phyloP scores from a whole-genome alignment of 176 grass and related monocot genomes.

The Raddia guianensis region DNA sequence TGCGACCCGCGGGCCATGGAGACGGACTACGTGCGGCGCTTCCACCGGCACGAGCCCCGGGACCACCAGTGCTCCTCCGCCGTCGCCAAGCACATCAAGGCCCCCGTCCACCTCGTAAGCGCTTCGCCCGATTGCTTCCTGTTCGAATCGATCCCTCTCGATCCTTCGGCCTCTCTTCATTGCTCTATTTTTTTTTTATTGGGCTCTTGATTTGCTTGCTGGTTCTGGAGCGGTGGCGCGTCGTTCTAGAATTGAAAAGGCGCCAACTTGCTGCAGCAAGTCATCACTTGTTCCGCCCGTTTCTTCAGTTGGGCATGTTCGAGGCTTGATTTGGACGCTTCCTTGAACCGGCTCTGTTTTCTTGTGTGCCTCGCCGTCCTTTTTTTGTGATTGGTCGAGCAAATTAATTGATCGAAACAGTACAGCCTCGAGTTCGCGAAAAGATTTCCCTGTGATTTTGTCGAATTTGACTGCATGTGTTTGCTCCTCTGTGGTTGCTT shows the following conservation, averaged over 20 bases:
- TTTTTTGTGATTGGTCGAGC: neutral
- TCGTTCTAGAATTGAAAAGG: conserved; percentile 26
- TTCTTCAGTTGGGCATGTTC: conserved; percentile 21
- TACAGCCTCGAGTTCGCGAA: conserved; percentile 23
- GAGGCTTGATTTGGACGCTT: conserved; percentile 21
- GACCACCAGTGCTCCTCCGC: conserved; percentile 85
- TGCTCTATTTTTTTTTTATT: neutral
- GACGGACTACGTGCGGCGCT: conserved; percentile 64
- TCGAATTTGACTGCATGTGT: neutral
- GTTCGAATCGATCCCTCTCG: neutral
- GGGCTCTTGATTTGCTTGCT: conserved; percentile 22
- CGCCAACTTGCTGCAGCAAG: neutral
- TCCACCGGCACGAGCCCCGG: conserved; percentile 68
- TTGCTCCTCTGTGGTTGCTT: neutral
- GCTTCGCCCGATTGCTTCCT: neutral
- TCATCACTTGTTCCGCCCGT: conserved; percentile 18
- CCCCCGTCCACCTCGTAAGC: conserved; percentile 85
- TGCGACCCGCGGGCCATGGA: conserved; percentile 58
- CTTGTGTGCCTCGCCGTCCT: neutral
- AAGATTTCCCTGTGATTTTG: conserved; percentile 34
- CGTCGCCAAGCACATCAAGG: conserved; percentile 85
- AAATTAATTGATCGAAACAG: conserved; percentile 28
- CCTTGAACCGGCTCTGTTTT: neutral
- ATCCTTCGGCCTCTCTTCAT: neutral
- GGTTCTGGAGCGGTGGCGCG: conserved; percentile 14